These are phyloP conservation scores for Aureobasidium sp. DNA, from an alignment of 2,329 filamentous ascomycete genomes.

Conservation along the genomic window DNA sequence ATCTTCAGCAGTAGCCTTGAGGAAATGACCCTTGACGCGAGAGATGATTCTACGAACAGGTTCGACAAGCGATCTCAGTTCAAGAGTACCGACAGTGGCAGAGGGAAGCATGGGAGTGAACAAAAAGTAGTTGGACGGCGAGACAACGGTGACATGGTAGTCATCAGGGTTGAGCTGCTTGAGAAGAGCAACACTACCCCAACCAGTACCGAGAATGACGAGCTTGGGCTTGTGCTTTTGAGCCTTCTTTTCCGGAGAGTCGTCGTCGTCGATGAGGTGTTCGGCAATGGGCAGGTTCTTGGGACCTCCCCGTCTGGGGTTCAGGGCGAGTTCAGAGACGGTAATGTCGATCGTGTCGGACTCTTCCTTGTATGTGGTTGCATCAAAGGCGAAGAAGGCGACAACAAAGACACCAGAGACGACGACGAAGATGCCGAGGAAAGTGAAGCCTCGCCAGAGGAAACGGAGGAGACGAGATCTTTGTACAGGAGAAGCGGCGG, in stretches of 20 bases:
- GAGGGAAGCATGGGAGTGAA: slow-evolving; percentile 98
- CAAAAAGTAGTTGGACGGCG: slow-evolving; percentile 91
- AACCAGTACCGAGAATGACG: slow-evolving; percentile 88
- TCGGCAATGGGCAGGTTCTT: slow-evolving; percentile 94
- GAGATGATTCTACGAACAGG: slow-evolving; percentile 80
- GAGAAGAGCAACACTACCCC: slow-evolving; percentile 86
- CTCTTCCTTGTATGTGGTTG: slow-evolving; percentile 76
- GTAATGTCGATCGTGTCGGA: slow-evolving; percentile 62
- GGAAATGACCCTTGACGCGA: slow-evolving; percentile 76
- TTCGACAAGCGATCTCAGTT: slow-evolving; percentile 84
- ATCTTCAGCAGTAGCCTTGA: slow-evolving; percentile 79
- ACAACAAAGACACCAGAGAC: slow-evolving; percentile 63
- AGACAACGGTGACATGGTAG: slow-evolving; percentile 93
- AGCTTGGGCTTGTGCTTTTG: slow-evolving; percentile 85
- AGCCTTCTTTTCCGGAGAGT: slow-evolving; percentile 59
- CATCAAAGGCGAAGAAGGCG: slow-evolving; percentile 90
- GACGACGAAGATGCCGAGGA: slow-evolving; percentile 67
- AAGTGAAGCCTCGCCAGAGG: slow-evolving; percentile 62
- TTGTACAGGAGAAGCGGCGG: neutral
- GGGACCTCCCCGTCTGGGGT: slow-evolving; percentile 74
- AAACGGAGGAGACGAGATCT: slow-evolving; percentile 38
- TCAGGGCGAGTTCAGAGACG: slow-evolving; percentile 77
- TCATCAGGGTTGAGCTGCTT: slow-evolving; percentile 86
- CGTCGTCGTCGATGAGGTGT: slow-evolving; percentile 81
- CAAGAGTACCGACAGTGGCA: slow-evolving; percentile 90